Base-by-base conservation (phyloP, 768 basidiomycete species). In the Coprinopsis strossmayeri region DNA sequence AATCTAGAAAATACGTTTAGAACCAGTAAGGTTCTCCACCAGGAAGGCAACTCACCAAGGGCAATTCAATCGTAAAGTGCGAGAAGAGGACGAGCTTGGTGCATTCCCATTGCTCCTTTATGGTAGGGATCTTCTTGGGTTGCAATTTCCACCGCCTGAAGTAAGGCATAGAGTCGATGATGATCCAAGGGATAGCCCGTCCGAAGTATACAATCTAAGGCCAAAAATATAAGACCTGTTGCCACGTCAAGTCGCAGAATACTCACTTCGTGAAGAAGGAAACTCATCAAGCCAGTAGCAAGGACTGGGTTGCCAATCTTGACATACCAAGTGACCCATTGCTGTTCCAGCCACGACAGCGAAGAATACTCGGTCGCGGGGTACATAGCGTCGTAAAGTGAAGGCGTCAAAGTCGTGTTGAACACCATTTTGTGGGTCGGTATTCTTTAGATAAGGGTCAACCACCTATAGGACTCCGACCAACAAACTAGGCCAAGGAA, bases 61-160 rank as follows among this genome's bases (percentile, higher is more conserved):
- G 95, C 2, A 92, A 73, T 67, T 98, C 95, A 51, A 96, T 82
- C 26, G 92, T 94, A 64, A 99, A 95, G 64, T 98, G 96, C 1
- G 91, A 90, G 63, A 91, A 81, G 2, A 99, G 75, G 25, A 99
- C 95, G 53, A 81, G 81, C 70, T 92, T 95, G 28, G 91, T 95
- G 70, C 94, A 98, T 39, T 88, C 84, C 92, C 91, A 95, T 65
- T 97, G 92, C 61, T 97, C 88, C 50, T 73, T 68, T 0, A 79
- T 51, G 3, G 91, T 82, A 3, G 93, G 91, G 2, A 89, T 58
- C 65, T 97, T 98, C 55, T 62, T 76, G 3, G 90, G 83, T 63
- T 98, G 95, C 2, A 98, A 73, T 66, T 98, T 98, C 89, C 89
- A 98, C 66, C 79, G 75, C 40, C 79, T 78, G 71, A 98, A 99